Percentiles rank a stretch among this genome's conserved stretches.
phyloP scores from a whole-genome alignment of 2,329 filamentous ascomycete genomes.

The Xylaria sp. region DNA sequence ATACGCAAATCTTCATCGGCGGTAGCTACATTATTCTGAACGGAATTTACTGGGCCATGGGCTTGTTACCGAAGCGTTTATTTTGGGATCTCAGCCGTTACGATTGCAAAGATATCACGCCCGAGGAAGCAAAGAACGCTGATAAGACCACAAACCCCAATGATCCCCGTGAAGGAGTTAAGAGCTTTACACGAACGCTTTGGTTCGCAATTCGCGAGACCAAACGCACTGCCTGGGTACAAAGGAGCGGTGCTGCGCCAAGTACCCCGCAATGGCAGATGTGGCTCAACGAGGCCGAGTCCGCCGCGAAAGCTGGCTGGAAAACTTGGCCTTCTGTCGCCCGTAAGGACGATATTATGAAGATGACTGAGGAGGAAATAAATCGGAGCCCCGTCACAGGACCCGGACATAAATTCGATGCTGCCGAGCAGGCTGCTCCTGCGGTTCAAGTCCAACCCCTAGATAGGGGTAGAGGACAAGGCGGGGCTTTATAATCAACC shows the following conservation, averaged over 20 bases:
- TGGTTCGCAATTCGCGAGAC: conserved; percentile 70
- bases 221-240: conserved; percentile 62
- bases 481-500: conserved; percentile 25
- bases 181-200: conserved; percentile 65
- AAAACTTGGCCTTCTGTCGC: conserved; percentile 59
- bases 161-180: conserved; percentile 54
- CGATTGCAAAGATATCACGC: conserved; percentile 54
- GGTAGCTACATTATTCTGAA: conserved; percentile 68
- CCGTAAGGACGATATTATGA: conserved; percentile 62
- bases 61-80: conserved; percentile 58
- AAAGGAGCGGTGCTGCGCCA: conserved; percentile 62
- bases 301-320: conserved; percentile 50
- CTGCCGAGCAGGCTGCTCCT: conserved; percentile 38
- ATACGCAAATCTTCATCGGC: conserved; percentile 68
- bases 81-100: conserved; percentile 70
- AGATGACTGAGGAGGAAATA: conserved; percentile 41
- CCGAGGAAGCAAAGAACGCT: conserved; percentile 52
- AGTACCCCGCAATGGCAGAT: conserved; percentile 61
- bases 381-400: conserved; percentile 9
- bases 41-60: conserved; percentile 66
- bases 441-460: conserved; percentile 34
- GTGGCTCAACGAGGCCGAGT: conserved; percentile 63
- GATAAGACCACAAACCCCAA: conserved; percentile 45
- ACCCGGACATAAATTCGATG: conserved; percentile 27
- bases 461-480: conserved; percentile 17